Base-by-base conservation (phyloP, 148 eudicot genomes). In the Camellia lanceoleosa region DNA sequence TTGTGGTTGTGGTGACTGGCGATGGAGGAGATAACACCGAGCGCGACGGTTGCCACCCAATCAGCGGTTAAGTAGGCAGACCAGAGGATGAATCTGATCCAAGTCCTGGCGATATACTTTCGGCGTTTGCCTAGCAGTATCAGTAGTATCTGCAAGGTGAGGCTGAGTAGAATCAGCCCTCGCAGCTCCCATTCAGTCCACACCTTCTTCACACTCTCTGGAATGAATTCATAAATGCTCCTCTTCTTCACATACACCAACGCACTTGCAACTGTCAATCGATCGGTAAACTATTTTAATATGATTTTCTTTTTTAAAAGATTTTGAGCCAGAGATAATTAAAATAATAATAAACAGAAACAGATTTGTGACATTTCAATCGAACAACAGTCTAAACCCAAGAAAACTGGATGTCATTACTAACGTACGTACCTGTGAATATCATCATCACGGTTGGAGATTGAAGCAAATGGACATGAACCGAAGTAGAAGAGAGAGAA, bases 101-200 rank as follows among this genome's bases (percentile, higher is more conserved):
- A 12, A 52, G 83, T 81, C 46, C 62, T 61, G 16, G 80, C 82
- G 3, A 68, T 52, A 7, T 63, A 58, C 59, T 86, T 86, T 76
- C 88, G 63, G 49, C 62, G 38, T 69, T 83, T 80, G 41, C 90
- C 90, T 18, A 81, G 41, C 3, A 80, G 5, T 55, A 85, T 60
- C 9, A 88, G 78, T 6, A 62, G 8, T 16, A 88, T 44, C 63
- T 88, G 90, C 55, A 82, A 62, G 42, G 14, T 14, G 49, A 88
- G 90, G 78, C 90, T 88, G n/a, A 75, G 47, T 6, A 83, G 47
- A 47, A 88, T 76, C 41, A 86, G 78, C 3, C n/a, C 72, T 30
- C 85, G 83, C 18, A 82, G 82, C 68, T 86, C 88, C 84, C 86
- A 85, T 18, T 82, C 73, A 12, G 80, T 83, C 88, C 89, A 85